Evolutionary conservation across 2,329 filamentous ascomycete genomes (phyloP), one percentile per base, ranked within the genome.

Genomic region (Cladosporium sp.): DNA sequence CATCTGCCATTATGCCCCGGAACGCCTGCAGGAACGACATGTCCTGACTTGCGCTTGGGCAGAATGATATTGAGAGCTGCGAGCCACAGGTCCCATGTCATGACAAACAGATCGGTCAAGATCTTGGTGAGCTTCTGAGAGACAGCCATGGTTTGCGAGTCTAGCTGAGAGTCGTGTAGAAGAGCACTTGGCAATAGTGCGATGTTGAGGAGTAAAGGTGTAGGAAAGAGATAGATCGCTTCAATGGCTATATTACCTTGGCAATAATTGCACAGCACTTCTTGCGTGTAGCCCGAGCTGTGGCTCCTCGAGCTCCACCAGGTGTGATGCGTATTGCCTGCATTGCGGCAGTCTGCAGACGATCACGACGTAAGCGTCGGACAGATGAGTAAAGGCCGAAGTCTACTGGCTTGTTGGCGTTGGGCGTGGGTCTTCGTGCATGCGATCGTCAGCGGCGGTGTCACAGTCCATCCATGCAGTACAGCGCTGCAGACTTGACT

Each of bases 21-120:
- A 13, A 62, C 59, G 20, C 70, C 68, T 24, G 65, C 56, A 4
- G 72, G 72, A 8, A 76, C 66, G 22, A 76, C 71, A 45, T 69
- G 62, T 36, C 70, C 72, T 45, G 68, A 63, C 53, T 73, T 71
- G 57, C 66, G 67, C 37, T 70, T 66, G 15, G 73, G 72, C 32
- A 70, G 70, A 25, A 75, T 34, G 32, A 73, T 61, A 58, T 76
- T 75, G 28, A 73, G 65, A 48, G 74, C 56, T 56, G 73, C 72
- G 47, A 75, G 65, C 40, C 62, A 63, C 56, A 74, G 73, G 62
- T 76, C 73, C 71, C 73, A 75, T 40, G 64, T 61, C 40, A 75
- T 68, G 52, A 75, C 70, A 32, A 70, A 68, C 22, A 73, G 58
- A 60, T 73, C 68, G 58, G 73, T 65, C 54, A 75, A 66, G 13